These are phyloP conservation scores for Saccharomycopsis malanga DNA, from an alignment of 805 yeast genomes.

Conservation along the genomic window DNA sequence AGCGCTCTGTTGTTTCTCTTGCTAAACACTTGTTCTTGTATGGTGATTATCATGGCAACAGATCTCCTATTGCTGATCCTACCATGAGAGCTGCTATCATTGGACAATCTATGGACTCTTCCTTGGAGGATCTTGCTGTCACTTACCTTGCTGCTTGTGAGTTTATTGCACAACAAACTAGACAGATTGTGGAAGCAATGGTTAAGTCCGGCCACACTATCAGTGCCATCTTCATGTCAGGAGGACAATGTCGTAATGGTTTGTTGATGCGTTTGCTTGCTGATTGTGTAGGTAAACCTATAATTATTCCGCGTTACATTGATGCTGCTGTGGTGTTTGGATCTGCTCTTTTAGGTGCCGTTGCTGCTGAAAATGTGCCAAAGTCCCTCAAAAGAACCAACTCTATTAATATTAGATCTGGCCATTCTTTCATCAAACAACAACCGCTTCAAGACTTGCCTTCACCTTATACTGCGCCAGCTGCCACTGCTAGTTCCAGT, in stretches of 20 bases:
- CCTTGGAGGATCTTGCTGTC: constrained; percentile 77
- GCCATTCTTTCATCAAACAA: constrained; percentile 8
- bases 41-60: constrained; percentile 94
- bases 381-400: constrained; percentile 28
- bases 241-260: constrained; percentile 95
- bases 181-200: constrained; percentile 89
- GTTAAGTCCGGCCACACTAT: constrained; percentile 71
- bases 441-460: constrained; percentile 2
- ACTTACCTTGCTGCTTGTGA: constrained; percentile 92
- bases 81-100: constrained; percentile 86
- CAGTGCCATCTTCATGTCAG: constrained; percentile 77
- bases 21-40: constrained; percentile 85
- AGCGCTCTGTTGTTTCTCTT: constrained; percentile 69
- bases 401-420: constrained; percentile 16
- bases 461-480: constrained; percentile 25
- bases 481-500: constrained; percentile 51
- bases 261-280: constrained; percentile 84
- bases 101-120: constrained; percentile 87
- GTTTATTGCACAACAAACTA: constrained; percentile 94
- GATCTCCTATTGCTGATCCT: constrained; percentile 97
- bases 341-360: constrained; percentile 90
- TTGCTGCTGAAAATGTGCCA: constrained; percentile 68
- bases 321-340: constrained; percentile 98
- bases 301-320: constrained; percentile 87
- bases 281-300: constrained; percentile 86